Evolutionary conservation across 2,329 filamentous ascomycete species (phyloP).

Genomic region (Diaporthe ampelina): DNA sequence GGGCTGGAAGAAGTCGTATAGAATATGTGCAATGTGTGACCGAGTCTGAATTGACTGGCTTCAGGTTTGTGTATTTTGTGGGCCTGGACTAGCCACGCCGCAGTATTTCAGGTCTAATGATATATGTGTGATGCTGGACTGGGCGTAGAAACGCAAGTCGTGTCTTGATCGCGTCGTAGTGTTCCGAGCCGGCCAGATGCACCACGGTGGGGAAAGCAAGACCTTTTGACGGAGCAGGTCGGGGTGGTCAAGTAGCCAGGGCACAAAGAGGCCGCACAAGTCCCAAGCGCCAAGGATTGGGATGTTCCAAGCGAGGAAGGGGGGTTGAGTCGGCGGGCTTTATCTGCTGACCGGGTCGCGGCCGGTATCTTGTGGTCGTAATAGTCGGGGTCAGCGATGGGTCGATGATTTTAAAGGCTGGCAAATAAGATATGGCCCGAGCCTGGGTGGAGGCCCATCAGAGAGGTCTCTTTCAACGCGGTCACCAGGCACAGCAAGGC

Average conservation of each 20-base stretch:
- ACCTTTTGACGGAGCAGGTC: slow-evolving; percentile 33
- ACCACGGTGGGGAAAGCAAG: slow-evolving; percentile 32
- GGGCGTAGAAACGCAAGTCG: slow-evolving; percentile 19
- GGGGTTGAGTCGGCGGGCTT: slow-evolving; percentile 4
- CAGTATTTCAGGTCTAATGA: slow-evolving; percentile 12
- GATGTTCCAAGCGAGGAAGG: slow-evolving; percentile 18
- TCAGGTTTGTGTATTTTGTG: neutral
- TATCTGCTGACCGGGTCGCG: slow-evolving; percentile 38
- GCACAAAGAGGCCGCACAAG: slow-evolving; percentile 30
- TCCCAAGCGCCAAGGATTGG: slow-evolving; percentile 12
- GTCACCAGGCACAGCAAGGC: slow-evolving; percentile 36
- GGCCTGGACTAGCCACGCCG: slow-evolving; percentile 12
- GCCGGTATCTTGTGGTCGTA: slow-evolving; percentile 34
- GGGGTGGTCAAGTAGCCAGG: slow-evolving; percentile 31
- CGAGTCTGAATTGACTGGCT: slow-evolving; percentile 11
- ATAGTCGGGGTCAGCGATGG: slow-evolving; percentile 16
- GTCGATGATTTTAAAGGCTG: slow-evolving; percentile 4
- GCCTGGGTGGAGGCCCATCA: slow-evolving; percentile 34
- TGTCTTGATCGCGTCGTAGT: slow-evolving; percentile 33
- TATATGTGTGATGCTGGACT: neutral
- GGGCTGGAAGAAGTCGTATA: neutral
- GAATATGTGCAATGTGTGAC: neutral
- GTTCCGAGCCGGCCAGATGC: slow-evolving; percentile 31
- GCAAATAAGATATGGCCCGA: slow-evolving; percentile 31
- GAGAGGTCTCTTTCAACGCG: slow-evolving; percentile 13